Percentiles rank a stretch among this genome's conserved stretches.
These are phyloP conservation scores for Inonotus hispidus DNA, from an alignment of 1,284 basidiomycete genomes.

Conservation along the genomic window DNA sequence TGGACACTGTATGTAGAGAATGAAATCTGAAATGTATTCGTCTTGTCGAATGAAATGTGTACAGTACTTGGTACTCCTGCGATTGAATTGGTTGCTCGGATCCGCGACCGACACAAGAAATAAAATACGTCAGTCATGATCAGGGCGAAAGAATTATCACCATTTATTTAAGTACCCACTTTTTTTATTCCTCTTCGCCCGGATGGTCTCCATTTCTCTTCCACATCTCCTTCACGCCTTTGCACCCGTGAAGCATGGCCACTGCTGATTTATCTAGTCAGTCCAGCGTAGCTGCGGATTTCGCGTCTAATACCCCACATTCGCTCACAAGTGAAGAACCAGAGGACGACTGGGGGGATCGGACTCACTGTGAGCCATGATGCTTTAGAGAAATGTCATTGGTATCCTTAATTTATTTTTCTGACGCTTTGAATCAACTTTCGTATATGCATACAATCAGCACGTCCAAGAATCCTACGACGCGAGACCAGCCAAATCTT, in stretches of 20 bases:
- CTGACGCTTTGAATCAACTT: not conserved
- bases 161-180: not conserved
- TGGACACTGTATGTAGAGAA: not conserved
- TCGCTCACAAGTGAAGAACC: not conserved
- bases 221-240: not conserved
- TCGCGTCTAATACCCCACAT: not conserved
- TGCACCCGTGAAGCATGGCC: not conserved
- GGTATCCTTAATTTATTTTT: too few relatives aligned
- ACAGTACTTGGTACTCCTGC: not conserved
- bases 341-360: not conserved
- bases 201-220: not conserved
- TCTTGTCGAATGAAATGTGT: not conserved
- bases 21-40: not conserved
- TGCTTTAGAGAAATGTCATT: not conserved
- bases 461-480: constrained; percentile 14
- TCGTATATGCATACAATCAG: constrained; percentile 3
- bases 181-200: not conserved
- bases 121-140: not conserved
- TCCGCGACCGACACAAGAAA: not conserved
- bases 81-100: not conserved
- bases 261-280: not conserved
- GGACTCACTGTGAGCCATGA: not conserved
- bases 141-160: too few relatives aligned
- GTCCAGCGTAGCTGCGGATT: not conserved
- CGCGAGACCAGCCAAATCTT: constrained; percentile 32